Evolutionary conservation across 2,329 filamentous ascomycete genomes (phyloP).

Genomic region (Cladorrhinum sp.): DNA sequence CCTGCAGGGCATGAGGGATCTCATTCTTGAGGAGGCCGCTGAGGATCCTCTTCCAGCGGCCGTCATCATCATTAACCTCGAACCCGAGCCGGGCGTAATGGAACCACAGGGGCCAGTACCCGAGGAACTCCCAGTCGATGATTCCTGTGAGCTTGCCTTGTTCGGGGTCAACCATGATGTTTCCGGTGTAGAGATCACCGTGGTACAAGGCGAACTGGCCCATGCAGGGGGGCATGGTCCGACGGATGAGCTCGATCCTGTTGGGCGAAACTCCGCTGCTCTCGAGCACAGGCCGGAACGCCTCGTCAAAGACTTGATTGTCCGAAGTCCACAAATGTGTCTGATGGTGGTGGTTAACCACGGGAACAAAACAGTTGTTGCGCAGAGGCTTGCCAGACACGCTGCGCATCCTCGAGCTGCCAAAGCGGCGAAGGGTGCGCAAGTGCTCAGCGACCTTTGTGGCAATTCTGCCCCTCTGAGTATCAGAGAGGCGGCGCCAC

Average conservation of each 20-base stretch:
- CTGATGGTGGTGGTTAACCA: background rate
- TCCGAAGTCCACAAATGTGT: background rate
- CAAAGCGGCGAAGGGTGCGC: background rate
- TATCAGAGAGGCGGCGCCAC: background rate
- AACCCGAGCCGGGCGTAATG: slow-evolving; percentile 15
- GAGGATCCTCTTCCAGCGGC: slow-evolving; percentile 14
- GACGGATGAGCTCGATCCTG: background rate
- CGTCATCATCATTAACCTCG: slow-evolving; percentile 3
- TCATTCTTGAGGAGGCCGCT: background rate
- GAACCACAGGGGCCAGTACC: slow-evolving; percentile 18
- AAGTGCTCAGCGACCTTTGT: slow-evolving; percentile 1
- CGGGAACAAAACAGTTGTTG: slow-evolving; percentile 12
- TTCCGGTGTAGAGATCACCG: slow-evolving; percentile 14
- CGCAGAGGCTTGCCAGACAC: background rate
- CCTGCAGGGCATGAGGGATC: slow-evolving; percentile 6
- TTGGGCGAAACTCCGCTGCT: background rate
- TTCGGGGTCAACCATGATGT: slow-evolving; percentile 10
- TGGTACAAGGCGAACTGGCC: slow-evolving; percentile 10
- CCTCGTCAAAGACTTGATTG: slow-evolving; percentile 3
- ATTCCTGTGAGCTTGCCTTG: slow-evolving; percentile 3
- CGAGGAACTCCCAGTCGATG: slow-evolving; percentile 18
- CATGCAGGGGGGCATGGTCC: slow-evolving; percentile 10
- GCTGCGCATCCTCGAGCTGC: background rate
- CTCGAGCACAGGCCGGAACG: background rate
- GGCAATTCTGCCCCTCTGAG: background rate